Percentiles rank a stretch among this genome's conserved stretches.
Conservation (phyloP, 176 grass and related monocot species). For the Avena atlantica region DNA sequence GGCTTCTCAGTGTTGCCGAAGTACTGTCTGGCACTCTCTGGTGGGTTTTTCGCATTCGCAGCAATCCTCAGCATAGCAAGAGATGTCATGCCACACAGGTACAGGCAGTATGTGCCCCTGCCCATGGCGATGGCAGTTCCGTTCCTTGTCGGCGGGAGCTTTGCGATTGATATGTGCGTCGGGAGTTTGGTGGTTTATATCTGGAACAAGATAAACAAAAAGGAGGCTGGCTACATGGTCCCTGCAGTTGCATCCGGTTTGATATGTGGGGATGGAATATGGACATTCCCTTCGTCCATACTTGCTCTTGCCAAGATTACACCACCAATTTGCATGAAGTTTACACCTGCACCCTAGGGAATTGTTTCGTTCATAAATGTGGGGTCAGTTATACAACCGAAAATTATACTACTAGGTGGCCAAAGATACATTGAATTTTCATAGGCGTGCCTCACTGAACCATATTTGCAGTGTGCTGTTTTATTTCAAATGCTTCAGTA, state of each 20-base stretch:
- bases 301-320: conserved; percentile 82
- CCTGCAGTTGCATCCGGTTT: conserved; percentile 85
- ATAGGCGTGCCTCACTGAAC: neutral
- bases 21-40: conserved; percentile 71
- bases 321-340: conserved; percentile 92
- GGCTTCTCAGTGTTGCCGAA: conserved; percentile 67
- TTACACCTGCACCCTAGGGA: conserved; percentile 49
- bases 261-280: conserved; percentile 88
- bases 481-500: too few species aligned
- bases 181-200: conserved; percentile 72
- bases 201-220: conserved; percentile 67
- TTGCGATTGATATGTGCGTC: conserved; percentile 81
- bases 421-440: neutral
- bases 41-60: conserved; percentile 79
- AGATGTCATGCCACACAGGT: conserved; percentile 60
- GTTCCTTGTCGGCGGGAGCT: conserved; percentile 82
- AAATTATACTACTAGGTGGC: neutral
- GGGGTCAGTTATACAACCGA: neutral
- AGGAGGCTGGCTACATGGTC: conserved; percentile 65
- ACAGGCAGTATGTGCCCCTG: conserved; percentile 58
- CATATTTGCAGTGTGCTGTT: too few species aligned
- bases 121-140: conserved; percentile 97
- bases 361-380: neutral
- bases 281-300: conserved; percentile 87
- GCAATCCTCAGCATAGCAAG: conserved; percentile 47